A percentile compares a stretch with the other conserved stretches of the same genome.
Evolutionary conservation across 495 filamentous ascomycete genomes (phyloP).

Genomic region (Hyaloscypha bicolor): DNA sequence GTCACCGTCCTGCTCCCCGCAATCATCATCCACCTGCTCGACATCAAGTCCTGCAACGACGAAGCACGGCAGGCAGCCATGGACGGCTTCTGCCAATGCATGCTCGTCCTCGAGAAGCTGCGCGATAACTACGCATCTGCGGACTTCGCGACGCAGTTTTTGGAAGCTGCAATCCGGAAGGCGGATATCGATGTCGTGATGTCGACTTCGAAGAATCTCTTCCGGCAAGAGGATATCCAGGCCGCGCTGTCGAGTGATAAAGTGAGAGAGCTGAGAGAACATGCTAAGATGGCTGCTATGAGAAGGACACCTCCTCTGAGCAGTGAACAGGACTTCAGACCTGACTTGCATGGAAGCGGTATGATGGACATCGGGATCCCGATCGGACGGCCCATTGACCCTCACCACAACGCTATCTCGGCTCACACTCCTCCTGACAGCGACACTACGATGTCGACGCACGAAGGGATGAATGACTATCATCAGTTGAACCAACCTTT

Average conservation of each 20-base stretch:
- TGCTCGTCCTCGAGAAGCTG: constrained; percentile 78
- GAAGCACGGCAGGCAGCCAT: constrained; percentile 67
- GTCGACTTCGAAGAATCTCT: neutral
- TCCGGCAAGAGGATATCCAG: constrained; percentile 8
- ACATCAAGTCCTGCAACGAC: constrained; percentile 78
- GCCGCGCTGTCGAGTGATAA: constrained; percentile 11
- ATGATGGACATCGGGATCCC: constrained; percentile 20
- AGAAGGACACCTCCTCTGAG: constrained; percentile 16
- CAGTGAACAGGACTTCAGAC: neutral
- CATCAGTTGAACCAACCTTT: neutral
- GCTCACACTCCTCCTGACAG: constrained; percentile 22
- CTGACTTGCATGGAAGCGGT: neutral
- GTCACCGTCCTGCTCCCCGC: constrained; percentile 88
- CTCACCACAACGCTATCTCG: constrained; percentile 16
- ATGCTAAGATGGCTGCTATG: neutral
- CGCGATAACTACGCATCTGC: constrained; percentile 85
- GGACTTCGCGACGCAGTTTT: constrained; percentile 82
- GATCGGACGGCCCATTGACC: neutral
- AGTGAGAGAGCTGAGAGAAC: constrained; percentile 6
- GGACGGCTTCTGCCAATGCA: constrained; percentile 81
- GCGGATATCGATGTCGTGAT: constrained; percentile 60
- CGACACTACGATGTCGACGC: constrained; percentile 5
- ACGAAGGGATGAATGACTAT: neutral
- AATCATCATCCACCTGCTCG: constrained; percentile 87
- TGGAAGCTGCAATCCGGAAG: constrained; percentile 82